Evolutionary conservation across 1,284 basidiomycete species (phyloP), one percentile per base, ranked within the genome.

Genomic region (Cystobasidium sp.): DNA sequence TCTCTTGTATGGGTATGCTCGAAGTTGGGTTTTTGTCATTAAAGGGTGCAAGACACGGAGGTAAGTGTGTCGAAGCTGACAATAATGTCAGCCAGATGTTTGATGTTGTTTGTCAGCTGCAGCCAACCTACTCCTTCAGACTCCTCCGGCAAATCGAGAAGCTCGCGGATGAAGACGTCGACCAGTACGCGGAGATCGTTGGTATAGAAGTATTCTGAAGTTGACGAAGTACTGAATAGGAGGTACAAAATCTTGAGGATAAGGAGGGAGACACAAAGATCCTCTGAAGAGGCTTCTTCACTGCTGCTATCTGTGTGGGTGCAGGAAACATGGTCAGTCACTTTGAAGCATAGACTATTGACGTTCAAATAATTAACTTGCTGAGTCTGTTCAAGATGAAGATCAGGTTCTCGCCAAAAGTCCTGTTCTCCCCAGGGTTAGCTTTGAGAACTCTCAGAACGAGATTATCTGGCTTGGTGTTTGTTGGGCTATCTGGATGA

Each of bases 381-480:
- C 93, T 86, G 58, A 94, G 92, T 75, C 96, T 89, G 80, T 99
- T 99, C 53, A 99, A 85, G 91, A 99, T 99, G 82, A 97, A 99
- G 76, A 99, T 97, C 85, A 99, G 88, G 80, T 98, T 99, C 84
- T 96, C 94, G 16, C 94, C 94, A 82, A 99, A 97, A 0, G 96
- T 97, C 84, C 93, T 94, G 83, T 89, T 92, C 12, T 88, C 88
- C 8, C 91, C 89, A 46, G 94, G 83, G 16, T 95, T 88, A 31
- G 90, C 86, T 86, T 92, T 91, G 39, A 99, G 85, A 0, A 96
- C 89, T 31, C 88, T 86, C 49, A 98, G 83, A 0, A 98, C 90
- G 18, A 93, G 86, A 81, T 99, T 99, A 63, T 68, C 43, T 37
- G 56, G 37, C 18, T 46, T 63, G 16, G 41, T 64, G 22, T 59